phyloP scores from a whole-genome alignment of 139 green algal genomes.

The Coccomyxa sp. region DNA sequence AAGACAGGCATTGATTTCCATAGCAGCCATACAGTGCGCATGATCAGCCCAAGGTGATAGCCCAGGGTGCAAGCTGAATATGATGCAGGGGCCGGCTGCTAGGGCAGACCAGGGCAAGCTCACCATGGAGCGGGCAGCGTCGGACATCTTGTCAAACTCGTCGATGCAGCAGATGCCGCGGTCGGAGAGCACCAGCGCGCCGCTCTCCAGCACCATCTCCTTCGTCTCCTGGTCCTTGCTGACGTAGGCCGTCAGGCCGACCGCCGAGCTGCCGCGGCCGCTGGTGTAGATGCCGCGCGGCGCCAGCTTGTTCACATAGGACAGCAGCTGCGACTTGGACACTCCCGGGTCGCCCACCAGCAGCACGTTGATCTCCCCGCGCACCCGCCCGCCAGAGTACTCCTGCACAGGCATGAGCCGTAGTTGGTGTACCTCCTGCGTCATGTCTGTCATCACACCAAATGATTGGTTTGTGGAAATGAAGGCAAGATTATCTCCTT shows the following conservation, averaged over 20 bases:
- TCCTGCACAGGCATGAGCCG: slow-evolving; percentile 23
- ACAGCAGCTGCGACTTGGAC: slow-evolving; percentile 94
- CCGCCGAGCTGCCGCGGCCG: slow-evolving; percentile 85
- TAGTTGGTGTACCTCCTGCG: too few relatives aligned
- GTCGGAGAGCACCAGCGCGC: slow-evolving; percentile 93
- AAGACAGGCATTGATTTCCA: too few relatives aligned
- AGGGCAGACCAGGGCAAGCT: neutral
- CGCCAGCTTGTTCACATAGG: slow-evolving; percentile 94
- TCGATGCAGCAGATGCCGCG: slow-evolving; percentile 97
- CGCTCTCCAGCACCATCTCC: slow-evolving; percentile 96
- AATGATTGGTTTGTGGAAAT: too few relatives aligned
- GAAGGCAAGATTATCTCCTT: too few relatives aligned
- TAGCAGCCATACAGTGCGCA: too few relatives aligned
- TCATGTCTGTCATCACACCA: neutral
- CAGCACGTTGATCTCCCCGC: slow-evolving; percentile 95
- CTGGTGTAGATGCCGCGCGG: slow-evolving; percentile 94
- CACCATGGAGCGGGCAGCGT: slow-evolving; percentile 84
- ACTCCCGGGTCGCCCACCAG: slow-evolving; percentile 94
- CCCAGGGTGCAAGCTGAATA: too few relatives aligned
- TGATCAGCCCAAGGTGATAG: too few relatives aligned
- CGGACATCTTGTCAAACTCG: slow-evolving; percentile 99
- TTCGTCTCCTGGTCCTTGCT: slow-evolving; percentile 84
- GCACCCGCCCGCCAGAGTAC: slow-evolving; percentile 46
- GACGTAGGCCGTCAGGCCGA: slow-evolving; percentile 97
- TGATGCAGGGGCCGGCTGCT: neutral